phyloP scores from a whole-genome alignment of 139 green algal species.

The Coccomyxa sp. region DNA sequence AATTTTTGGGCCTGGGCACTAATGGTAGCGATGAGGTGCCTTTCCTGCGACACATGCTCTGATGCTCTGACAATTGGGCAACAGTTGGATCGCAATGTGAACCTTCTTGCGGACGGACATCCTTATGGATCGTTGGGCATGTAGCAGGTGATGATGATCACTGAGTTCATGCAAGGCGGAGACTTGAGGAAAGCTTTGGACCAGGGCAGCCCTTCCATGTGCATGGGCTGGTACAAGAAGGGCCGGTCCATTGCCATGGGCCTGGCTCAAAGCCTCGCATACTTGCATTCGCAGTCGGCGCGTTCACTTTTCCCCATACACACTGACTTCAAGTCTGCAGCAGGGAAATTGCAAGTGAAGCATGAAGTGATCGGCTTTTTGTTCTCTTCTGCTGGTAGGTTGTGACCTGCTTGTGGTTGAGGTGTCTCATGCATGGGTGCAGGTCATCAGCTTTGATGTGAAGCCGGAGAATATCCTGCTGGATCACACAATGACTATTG shows the following conservation, averaged over 20 bases:
- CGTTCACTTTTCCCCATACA: not conserved
- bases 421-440: not conserved
- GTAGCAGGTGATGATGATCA: not conserved
- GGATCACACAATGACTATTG: not conserved
- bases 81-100: too few species aligned
- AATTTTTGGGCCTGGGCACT: not conserved
- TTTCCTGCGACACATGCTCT: not conserved
- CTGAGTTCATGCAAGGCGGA: not conserved
- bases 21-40: not conserved
- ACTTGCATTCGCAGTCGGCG: not conserved
- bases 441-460: not conserved
- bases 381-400: not conserved
- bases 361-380: not conserved
- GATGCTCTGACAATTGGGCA: not conserved
- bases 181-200: not conserved
- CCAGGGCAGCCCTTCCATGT: not conserved
- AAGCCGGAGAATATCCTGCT: not conserved
- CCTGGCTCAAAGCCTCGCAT: not conserved
- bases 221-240: not conserved
- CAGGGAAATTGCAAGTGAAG: not conserved
- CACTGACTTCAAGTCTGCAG: not conserved
- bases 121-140: not conserved
- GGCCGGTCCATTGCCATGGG: not conserved
- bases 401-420: not conserved
- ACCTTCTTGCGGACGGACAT: not conserved